Base-by-base conservation (phyloP, 2,329 filamentous ascomycete genomes). In the Apiospora pterosperma region DNA sequence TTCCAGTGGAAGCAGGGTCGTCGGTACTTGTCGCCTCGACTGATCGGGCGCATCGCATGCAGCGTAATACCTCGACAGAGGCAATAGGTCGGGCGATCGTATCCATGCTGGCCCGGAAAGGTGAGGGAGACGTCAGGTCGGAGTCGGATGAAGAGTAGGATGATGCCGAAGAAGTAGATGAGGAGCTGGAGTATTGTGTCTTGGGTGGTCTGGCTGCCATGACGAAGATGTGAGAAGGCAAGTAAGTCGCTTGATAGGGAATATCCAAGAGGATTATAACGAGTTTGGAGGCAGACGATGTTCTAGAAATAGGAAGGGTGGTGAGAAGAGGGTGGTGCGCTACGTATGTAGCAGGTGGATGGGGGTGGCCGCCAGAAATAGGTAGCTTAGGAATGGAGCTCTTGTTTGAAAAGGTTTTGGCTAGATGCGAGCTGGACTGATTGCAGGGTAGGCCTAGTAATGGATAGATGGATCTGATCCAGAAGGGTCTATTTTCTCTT, bases 11-110 rank as follows among this genome's bases (percentile, higher is more conserved):
- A 68, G 77, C 79, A 61, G 83, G 79, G 75, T 89, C 85, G 74
- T 89, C 86, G 36, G 85, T 87, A 10, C 84, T 83, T 8, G 86
- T 88, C 34, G 84, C 82, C 78, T 90, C 87, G 63, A 86, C 85
- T 63, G 84, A 81, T 65, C 84, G 83, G 48, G 85, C 83, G 73
- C 86, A 88, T 65, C 88, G 84, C 73, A 88, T 84, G 79, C 87
- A 90, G 70, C 87, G 86, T 69, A 90, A 78, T 36, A 86, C 80
- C 78, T 86, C 82, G 64, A 89, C 85, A 10, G 84, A 84, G 70
- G 81, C 84, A 42, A 83, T 78, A 5, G 77, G 71, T 59, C 74
- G 70, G 6, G 76, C 70, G 44, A 75, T 69, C n/a, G 80, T 74
- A 67, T 86, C 84, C 83, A 86, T 84, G 75, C 79, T 82, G 76